A percentile compares a stretch with the other conserved stretches of the same genome.
Evolutionary conservation across 1,139 yeast genomes (phyloP).

Genomic region (Meyerozyma elateridarum): DNA sequence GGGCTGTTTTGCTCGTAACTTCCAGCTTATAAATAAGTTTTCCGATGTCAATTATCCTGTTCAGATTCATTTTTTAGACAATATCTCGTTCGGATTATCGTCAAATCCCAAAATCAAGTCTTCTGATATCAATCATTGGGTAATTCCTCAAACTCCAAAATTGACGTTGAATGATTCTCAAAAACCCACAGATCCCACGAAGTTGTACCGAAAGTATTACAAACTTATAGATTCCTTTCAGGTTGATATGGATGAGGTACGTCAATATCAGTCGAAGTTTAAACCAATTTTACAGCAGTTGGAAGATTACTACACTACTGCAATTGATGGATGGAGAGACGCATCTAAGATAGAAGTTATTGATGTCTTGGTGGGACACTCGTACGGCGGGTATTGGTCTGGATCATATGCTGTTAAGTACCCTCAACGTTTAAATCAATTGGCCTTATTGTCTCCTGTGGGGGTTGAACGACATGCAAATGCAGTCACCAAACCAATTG

Average conservation of each 20-base stretch:
- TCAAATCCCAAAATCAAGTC: constrained; percentile 50
- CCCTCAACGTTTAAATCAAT: constrained; percentile 58
- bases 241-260: constrained; percentile 24
- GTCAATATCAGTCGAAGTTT: constrained; percentile 32
- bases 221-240: constrained; percentile 35
- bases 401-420: constrained; percentile 34
- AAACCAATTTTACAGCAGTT: constrained; percentile 38
- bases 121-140: constrained; percentile 12
- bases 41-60: constrained; percentile 35
- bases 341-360: constrained; percentile 26
- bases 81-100: constrained; percentile 81
- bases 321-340: constrained; percentile 38
- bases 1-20: constrained; percentile 79
- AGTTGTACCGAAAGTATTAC: constrained; percentile 38
- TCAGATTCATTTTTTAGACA: constrained; percentile 70
- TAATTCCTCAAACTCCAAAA: constrained; percentile 26
- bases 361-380: constrained; percentile 43
- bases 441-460: constrained; percentile 81
- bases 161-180: constrained; percentile 26
- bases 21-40: constrained; percentile 43
- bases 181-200: constrained; percentile 24
- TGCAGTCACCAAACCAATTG: constrained; percentile 47
- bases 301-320: constrained; percentile 33
- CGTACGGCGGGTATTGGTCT: constrained; percentile 46
- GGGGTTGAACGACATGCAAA: constrained; percentile 77